A percentile compares a stretch with the other conserved stretches of the same genome.
Evolutionary conservation across 257 asterid species (phyloP).

Genomic region (Lavandula angustifolia): DNA sequence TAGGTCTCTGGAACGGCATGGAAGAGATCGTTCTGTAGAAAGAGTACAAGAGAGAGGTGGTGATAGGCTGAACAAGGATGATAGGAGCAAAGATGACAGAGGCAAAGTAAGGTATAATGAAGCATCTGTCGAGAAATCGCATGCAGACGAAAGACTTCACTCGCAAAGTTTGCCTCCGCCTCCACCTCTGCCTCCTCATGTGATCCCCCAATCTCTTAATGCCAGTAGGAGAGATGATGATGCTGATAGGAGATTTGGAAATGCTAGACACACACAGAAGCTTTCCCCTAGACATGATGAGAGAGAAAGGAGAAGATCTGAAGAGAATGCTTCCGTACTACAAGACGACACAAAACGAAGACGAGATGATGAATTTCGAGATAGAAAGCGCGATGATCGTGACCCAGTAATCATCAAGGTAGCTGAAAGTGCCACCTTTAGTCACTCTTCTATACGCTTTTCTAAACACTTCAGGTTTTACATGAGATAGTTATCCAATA

Average conservation of each 20-base stretch:
- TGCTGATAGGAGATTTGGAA: conserved; percentile 82
- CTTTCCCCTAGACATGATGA: conserved; percentile 96
- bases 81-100: conserved; percentile 77
- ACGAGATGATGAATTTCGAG: conserved; percentile 91
- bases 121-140: conserved; percentile 61
- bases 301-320: conserved; percentile 89
- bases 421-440: conserved; percentile 24
- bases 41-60: conserved; percentile 69
- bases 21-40: conserved; percentile 92
- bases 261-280: conserved; percentile 73
- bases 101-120: conserved; percentile 66
- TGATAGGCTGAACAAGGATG: conserved; percentile 78
- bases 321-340: conserved; percentile 65
- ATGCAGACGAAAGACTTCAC: conserved; percentile 71
- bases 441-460: not conserved
- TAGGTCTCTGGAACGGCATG: conserved; percentile 80
- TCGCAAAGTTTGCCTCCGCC: conserved; percentile 95
- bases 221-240: conserved; percentile 86
- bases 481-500: no score
- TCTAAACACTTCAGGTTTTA: no score
- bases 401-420: conserved; percentile 70
- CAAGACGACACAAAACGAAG: conserved; percentile 89
- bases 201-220: conserved; percentile 78
- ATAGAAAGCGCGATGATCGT: conserved; percentile 91
- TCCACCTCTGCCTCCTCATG: conserved; percentile 93